Percentiles rank a stretch among this genome's conserved stretches.
Evolutionary conservation across 2,329 filamentous ascomycete species (phyloP).

Genomic region (Ophiostoma perfectum): DNA sequence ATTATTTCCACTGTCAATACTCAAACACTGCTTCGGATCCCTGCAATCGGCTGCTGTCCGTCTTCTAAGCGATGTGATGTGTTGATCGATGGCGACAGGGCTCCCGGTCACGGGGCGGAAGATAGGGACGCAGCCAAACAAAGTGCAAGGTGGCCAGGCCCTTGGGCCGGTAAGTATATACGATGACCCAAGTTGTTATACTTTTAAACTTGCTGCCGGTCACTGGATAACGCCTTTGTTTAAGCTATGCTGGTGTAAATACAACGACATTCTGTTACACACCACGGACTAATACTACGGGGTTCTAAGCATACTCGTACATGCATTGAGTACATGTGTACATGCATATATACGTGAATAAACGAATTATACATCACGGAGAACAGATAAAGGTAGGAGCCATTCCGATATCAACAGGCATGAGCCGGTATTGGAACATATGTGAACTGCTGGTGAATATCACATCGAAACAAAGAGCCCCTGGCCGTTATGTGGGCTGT

Average conservation of each 20-base stretch:
- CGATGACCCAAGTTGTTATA: not conserved
- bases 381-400: too few species aligned
- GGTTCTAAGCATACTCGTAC: not conserved
- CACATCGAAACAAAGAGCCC: conserved; percentile 6
- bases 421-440: not conserved
- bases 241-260: not conserved
- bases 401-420: not conserved
- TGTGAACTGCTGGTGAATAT: not conserved
- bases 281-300: not conserved
- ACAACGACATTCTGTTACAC: not conserved
- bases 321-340: not conserved
- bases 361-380: too few species aligned
- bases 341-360: not conserved
- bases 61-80: not conserved
- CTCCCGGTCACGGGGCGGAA: not conserved
- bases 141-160: not conserved
- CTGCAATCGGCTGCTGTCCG: not conserved
- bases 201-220: not conserved
- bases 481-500: not conserved
- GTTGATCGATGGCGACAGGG: not conserved
- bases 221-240: not conserved
- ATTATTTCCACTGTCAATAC: not conserved
- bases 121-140: not conserved
- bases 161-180: conserved; percentile 1
- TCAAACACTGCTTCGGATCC: not conserved